A percentile compares a stretch with the other conserved stretches of the same genome.
phyloP scores from a whole-genome alignment of 768 basidiomycete genomes.

The Amanita molliuscula region DNA sequence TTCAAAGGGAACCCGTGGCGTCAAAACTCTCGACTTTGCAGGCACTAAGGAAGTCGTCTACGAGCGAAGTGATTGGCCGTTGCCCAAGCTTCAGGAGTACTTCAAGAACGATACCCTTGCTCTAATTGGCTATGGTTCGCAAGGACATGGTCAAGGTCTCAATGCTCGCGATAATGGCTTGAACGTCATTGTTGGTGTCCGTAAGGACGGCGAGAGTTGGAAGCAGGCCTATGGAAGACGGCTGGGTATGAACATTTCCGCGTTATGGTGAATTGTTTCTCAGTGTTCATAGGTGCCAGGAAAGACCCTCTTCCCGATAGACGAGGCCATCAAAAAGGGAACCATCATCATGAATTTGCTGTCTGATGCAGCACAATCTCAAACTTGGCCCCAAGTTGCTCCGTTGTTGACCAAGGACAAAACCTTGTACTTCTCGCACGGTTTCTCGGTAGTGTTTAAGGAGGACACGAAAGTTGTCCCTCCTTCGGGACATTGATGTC shows the following conservation, averaged over 20 bases:
- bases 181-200: conserved; percentile 97
- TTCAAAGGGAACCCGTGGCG: conserved; percentile 53
- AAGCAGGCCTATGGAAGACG: conserved; percentile 89
- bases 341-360: conserved; percentile 99
- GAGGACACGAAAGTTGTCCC: conserved; percentile 92
- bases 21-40: conserved; percentile 96
- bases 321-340: conserved; percentile 91
- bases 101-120: conserved; percentile 99
- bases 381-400: conserved; percentile 82
- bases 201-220: conserved; percentile 96
- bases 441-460: conserved; percentile 98
- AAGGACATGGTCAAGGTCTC: conserved; percentile 96
- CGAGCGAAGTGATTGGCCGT: conserved; percentile 95
- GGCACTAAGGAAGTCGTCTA: conserved; percentile 90
- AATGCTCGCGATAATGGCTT: conserved; percentile 99
- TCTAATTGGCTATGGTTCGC: conserved; percentile 97
- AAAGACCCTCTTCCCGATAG: conserved; percentile 95
- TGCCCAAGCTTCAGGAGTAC: conserved; percentile 97
- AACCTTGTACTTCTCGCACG: conserved; percentile 99
- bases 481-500: conserved; percentile 87
- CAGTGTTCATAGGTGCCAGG: conserved; percentile 63
- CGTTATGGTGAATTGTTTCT: not conserved
- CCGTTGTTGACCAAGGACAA: conserved; percentile 99
- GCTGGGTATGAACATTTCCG: conserved; percentile 57
- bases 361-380: conserved; percentile 97